Conservation (phyloP, 2,329 filamentous ascomycete species). For the Helotiales sp. region DNA sequence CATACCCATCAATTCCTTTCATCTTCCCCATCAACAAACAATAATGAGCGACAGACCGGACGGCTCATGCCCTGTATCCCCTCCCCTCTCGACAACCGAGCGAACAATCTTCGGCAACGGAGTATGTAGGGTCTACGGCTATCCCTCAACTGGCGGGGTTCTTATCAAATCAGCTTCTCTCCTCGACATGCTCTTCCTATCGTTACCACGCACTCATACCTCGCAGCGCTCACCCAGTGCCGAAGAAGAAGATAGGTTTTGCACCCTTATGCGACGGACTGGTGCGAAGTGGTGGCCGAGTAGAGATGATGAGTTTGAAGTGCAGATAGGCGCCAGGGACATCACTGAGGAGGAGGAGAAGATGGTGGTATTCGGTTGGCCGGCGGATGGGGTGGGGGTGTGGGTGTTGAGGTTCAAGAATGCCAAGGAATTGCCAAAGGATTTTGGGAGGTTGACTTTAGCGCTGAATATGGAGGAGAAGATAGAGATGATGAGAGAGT, state of each 20-base stretch:
- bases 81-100: not conserved
- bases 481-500: slow-evolving; percentile 10
- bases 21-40: not conserved
- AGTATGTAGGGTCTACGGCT: not conserved
- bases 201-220: not conserved
- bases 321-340: slow-evolving; percentile 1
- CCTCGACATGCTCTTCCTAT: slow-evolving; percentile 9
- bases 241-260: slow-evolving; percentile 2
- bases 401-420: slow-evolving; percentile 10
- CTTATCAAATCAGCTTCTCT: not conserved
- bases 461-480: slow-evolving; percentile 14
- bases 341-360: slow-evolving; percentile 9
- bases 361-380: slow-evolving; percentile 8
- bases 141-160: slow-evolving; percentile 1
- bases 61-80: slow-evolving; percentile 3
- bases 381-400: slow-evolving; percentile 7
- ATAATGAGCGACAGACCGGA: not conserved
- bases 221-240: slow-evolving; percentile 1
- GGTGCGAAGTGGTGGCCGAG: slow-evolving; percentile 11
- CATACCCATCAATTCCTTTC: not conserved
- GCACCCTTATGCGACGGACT: not conserved
- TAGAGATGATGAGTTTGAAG: slow-evolving; percentile 7
- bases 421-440: slow-evolving; percentile 2
- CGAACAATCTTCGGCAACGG: not conserved
- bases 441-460: slow-evolving; percentile 9